Evolutionary conservation across 306 rosid species (phyloP), one percentile per base, ranked within the genome.

Genomic region (Dryas alaskensis): DNA sequence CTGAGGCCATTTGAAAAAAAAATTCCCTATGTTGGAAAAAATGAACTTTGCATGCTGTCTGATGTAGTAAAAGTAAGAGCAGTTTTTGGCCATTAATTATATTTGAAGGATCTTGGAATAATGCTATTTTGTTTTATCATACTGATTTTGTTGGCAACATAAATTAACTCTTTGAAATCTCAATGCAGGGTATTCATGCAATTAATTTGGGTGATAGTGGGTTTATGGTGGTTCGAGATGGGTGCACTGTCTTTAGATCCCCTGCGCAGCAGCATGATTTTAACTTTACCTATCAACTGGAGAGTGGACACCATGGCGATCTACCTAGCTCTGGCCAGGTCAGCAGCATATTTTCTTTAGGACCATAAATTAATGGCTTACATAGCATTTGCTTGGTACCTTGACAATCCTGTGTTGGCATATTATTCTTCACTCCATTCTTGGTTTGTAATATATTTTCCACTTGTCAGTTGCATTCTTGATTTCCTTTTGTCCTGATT

Each of bases 321-420:
- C 81, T 95, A 80, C 99, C 99, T 63, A 95, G 99, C 83, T 95
- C 97, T 80, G 99, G 99, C 70, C 97, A 95, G 98, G 99, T 95
- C 46, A 72, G 85, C 68, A 39, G 31, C 81, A 62, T 13, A 67
- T 53, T 62, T 31, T 40, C 78, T 40, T 31, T 47, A 22, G 52
- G 44, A 27, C 9, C 9, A 45, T 68, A 47, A 68, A 50, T 27
- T 12, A 4, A 13, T 49, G 40, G 5, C 25, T 68, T 50, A 44
- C 3, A 2, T 16, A 67, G 11, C 25, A 12, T 48, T 0, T 67
- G 31, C 44, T 49, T 67, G 6, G 44, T 58, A 19, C 62, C 62
- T 25, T 22, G 19, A 25, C 25, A 47, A 47, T 66, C 31, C 57
- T 3, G 37, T 10, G 5, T 5, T 10, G 6, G 6, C n/a, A 10